phyloP scores from a whole-genome alignment of 495 filamentous ascomycete species.

The Astrothelium macrocarpum region DNA sequence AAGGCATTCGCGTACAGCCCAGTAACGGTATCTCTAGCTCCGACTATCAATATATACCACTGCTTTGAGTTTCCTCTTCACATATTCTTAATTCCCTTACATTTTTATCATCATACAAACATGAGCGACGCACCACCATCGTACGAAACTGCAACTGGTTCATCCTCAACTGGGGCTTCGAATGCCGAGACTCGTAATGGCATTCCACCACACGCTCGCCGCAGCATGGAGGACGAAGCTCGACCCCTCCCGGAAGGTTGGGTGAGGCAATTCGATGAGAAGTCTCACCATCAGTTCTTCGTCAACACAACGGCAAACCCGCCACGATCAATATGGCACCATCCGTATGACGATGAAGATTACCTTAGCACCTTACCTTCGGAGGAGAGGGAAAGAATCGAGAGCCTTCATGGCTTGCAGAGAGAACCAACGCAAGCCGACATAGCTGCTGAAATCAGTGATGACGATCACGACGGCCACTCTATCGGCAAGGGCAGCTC shows the following conservation, averaged over 20 bases:
- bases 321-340: constrained; percentile 41
- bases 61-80: background rate
- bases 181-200: constrained; percentile 25
- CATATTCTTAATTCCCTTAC: background rate
- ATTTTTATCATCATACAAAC: background rate
- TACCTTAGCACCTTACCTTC: constrained; percentile 34
- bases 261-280: constrained; percentile 38
- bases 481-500: background rate
- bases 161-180: constrained; percentile 10
- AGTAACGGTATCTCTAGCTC: background rate
- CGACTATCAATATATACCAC: background rate
- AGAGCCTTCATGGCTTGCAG: constrained; percentile 25
- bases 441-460: constrained; percentile 34
- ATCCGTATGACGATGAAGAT: constrained; percentile 43
- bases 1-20: background rate
- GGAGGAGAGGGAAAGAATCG: constrained; percentile 33
- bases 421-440: constrained; percentile 29
- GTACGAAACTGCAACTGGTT: constrained; percentile 24
- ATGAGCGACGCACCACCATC: constrained; percentile 24
- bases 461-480: constrained; percentile 30
- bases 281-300: constrained; percentile 42
- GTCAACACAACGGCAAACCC: constrained; percentile 40
- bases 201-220: constrained; percentile 35
- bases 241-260: constrained; percentile 37
- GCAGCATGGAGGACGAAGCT: constrained; percentile 43